A percentile compares a stretch with the other conserved stretches of the same genome.
Conservation (phyloP, 2,329 filamentous ascomycete genomes). For the Apiospora koreana region DNA sequence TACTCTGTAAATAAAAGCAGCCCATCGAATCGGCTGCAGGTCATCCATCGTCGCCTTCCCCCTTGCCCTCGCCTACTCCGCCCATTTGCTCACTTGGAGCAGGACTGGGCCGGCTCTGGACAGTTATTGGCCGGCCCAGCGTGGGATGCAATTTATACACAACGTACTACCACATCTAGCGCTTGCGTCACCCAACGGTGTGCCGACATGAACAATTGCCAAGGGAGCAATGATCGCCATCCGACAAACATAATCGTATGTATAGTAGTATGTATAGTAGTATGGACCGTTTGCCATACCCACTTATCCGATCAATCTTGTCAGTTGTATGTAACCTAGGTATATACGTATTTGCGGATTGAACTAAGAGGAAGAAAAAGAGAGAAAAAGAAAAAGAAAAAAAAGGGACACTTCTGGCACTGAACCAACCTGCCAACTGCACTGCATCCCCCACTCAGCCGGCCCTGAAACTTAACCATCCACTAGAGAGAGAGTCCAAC, state of each 20-base stretch:
- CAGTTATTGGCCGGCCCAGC: background rate
- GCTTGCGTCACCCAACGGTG: background rate
- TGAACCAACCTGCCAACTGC: too few relatives aligned
- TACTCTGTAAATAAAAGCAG: too few relatives aligned
- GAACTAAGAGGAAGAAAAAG: background rate
- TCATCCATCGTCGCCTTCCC: background rate
- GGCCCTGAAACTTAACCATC: background rate
- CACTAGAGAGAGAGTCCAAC: background rate
- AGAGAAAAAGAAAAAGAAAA: too few relatives aligned
- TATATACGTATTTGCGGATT: background rate
- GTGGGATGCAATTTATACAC: background rate
- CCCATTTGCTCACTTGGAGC: background rate
- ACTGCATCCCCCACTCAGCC: background rate
- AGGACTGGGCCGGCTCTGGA: background rate
- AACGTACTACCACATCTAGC: background rate
- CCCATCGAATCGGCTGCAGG: background rate
- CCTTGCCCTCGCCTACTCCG: too few relatives aligned
- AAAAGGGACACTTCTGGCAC: background rate
- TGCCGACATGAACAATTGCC: background rate
- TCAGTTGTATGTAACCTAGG: too few relatives aligned
- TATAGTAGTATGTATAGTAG: too few relatives aligned
- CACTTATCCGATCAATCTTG: background rate
- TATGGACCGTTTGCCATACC: background rate
- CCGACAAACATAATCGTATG: background rate
- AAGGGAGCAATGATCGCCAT: background rate